A percentile compares a stretch with the other conserved stretches of the same genome.
phyloP scores from a whole-genome alignment of 2,329 filamentous ascomycete species.

The Fusarium keratoplasticum region DNA sequence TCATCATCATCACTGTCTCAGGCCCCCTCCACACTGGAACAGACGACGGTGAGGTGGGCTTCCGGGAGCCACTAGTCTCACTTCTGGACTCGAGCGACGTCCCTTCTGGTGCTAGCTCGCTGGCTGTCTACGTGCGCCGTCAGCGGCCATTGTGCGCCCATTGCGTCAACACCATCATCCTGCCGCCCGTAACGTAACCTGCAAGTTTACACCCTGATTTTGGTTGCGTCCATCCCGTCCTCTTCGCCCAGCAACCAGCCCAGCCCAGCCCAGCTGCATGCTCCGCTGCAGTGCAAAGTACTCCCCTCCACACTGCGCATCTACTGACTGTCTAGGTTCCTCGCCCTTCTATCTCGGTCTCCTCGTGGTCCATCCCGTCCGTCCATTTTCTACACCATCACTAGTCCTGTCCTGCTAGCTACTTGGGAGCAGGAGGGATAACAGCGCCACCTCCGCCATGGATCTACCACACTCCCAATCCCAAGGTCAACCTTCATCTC shows the following conservation, averaged over 20 bases:
- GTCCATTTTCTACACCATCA: conserved; percentile 7
- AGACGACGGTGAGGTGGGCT: conserved; percentile 2
- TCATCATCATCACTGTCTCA: conserved; percentile 39
- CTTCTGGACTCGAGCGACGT: conserved; percentile 24
- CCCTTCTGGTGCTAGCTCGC: conserved; percentile 30
- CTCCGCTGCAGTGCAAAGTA: background rate
- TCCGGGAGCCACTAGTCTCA: conserved; percentile 31
- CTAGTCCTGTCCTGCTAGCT: conserved; percentile 24
- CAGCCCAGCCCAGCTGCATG: conserved; percentile 3
- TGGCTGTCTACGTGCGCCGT: conserved; percentile 10
- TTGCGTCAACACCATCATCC: conserved; percentile 47
- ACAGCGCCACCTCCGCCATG: conserved; percentile 48
- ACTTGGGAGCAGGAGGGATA: conserved; percentile 36
- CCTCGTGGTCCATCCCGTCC: conserved; percentile 26
- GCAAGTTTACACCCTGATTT: conserved; percentile 34
- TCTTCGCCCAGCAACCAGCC: conserved; percentile 26
- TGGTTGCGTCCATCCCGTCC: conserved; percentile 18
- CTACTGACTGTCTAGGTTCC: conserved; percentile 27
- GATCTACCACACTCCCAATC: conserved; percentile 41
- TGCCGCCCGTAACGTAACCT: conserved; percentile 22
- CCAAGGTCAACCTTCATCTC: conserved; percentile 39
- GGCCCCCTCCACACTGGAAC: conserved; percentile 21
- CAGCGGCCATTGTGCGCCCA: conserved; percentile 38
- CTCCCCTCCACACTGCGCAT: conserved; percentile 17
- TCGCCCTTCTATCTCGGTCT: conserved; percentile 22